phyloP scores from a whole-genome alignment of 1,284 basidiomycete genomes.

The Pseudozyma thailandica region DNA sequence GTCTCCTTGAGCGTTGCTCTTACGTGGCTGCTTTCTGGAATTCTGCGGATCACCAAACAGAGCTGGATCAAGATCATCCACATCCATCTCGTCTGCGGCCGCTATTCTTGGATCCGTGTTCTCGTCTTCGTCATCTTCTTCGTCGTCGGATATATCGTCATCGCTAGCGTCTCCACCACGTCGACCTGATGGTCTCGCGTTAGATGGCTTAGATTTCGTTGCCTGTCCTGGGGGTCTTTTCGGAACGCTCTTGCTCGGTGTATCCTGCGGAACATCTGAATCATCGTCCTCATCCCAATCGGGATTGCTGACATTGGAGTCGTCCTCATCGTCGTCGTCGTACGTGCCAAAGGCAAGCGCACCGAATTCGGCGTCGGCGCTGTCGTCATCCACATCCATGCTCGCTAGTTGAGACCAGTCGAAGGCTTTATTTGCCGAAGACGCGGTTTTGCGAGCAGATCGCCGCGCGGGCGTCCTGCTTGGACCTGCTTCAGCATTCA shows the following conservation, averaged over 20 bases:
- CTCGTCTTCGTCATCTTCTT: constrained; percentile 8
- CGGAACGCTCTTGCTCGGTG: constrained; percentile 5
- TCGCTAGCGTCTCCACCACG: constrained; percentile 1
- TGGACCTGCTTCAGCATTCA: constrained; percentile 30
- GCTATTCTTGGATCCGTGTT: too few species aligned
- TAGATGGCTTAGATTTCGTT: neutral
- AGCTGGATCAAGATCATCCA: constrained; percentile 20
- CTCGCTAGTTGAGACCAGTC: constrained; percentile 32
- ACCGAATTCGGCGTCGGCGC: constrained; percentile 34
- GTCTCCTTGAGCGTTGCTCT: neutral
- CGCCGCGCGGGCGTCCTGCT: constrained; percentile 14
- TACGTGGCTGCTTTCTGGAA: neutral
- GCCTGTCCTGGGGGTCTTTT: constrained; percentile 8
- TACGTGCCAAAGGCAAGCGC: constrained; percentile 19
- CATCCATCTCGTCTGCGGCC: constrained; percentile 1
- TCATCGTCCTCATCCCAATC: constrained; percentile 49
- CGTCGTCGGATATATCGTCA: constrained; percentile 4
- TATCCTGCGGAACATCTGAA: constrained; percentile 24
- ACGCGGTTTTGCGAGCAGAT: constrained; percentile 15
- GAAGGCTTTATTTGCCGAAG: constrained; percentile 3
- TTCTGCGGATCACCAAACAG: constrained; percentile 1
- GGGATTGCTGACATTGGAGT: constrained; percentile 23
- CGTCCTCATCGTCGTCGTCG: constrained; percentile 19
- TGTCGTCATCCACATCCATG: constrained; percentile 25
- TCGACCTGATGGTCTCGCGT: neutral